Evolutionary conservation across 768 basidiomycete genomes (phyloP).

Genomic region (Candolleomyces aberdarensis): DNA sequence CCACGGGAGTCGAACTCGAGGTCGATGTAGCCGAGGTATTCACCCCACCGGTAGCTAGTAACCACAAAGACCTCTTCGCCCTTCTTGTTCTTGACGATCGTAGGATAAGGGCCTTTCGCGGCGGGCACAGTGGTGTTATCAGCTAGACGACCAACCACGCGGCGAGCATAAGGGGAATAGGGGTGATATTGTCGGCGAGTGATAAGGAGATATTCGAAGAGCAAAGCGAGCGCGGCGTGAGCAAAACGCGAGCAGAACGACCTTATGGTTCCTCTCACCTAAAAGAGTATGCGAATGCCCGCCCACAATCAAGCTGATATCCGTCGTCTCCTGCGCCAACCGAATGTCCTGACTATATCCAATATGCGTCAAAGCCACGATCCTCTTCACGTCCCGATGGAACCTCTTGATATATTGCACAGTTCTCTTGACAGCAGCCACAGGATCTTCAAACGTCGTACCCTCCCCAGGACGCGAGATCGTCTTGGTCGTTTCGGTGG

Average conservation of each 20-base stretch:
- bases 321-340: slow-evolving; percentile 35
- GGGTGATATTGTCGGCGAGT: too few species aligned
- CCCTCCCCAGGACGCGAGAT: slow-evolving; percentile 36
- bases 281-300: slow-evolving; percentile 46
- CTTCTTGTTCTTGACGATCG: slow-evolving; percentile 37
- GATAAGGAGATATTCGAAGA: too few species aligned
- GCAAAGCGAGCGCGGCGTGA: not conserved
- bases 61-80: slow-evolving; percentile 48
- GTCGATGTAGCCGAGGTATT: slow-evolving; percentile 43
- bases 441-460: slow-evolving; percentile 38
- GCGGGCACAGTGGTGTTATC: slow-evolving; percentile 27
- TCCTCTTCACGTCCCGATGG: slow-evolving; percentile 31
- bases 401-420: slow-evolving; percentile 31
- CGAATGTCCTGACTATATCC: slow-evolving; percentile 42
- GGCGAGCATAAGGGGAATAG: too few species aligned
- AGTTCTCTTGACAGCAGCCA: slow-evolving; percentile 32
- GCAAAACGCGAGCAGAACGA: not conserved
- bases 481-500: slow-evolving; percentile 36
- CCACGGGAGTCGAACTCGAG: slow-evolving; percentile 36
- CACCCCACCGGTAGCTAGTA: slow-evolving; percentile 44
- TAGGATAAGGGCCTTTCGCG: slow-evolving; percentile 41
- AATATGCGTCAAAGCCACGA: slow-evolving; percentile 45
- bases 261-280: slow-evolving; percentile 15
- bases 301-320: slow-evolving; percentile 40
- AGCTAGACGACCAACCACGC: not conserved